Conservation (phyloP, 441 rosid species). For the Cnidoscolus chayamansa region DNA sequence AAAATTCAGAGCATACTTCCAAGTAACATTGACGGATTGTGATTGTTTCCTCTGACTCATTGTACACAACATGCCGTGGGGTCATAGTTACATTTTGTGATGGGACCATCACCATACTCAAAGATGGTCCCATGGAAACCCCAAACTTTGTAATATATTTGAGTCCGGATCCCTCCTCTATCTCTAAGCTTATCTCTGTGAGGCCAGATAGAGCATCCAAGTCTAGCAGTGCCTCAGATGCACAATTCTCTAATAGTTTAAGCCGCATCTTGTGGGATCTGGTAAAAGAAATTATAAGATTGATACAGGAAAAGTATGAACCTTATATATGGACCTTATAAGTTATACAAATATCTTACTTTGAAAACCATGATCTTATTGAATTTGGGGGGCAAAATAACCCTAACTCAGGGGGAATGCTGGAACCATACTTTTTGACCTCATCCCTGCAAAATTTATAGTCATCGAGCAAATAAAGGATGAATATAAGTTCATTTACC, state of each 20-base stretch:
- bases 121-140: conserved; percentile 60
- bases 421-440: conserved; percentile 42
- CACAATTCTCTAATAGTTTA: conserved; percentile 49
- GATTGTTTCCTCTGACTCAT: conserved; percentile 66
- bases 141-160: conserved; percentile 72
- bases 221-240: conserved; percentile 65
- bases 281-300: conserved; percentile 25
- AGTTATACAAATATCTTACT: conserved; percentile 43
- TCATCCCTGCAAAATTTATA: conserved; percentile 58
- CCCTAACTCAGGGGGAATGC: conserved; percentile 67
- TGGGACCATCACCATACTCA: conserved; percentile 50
- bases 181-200: conserved; percentile 74
- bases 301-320: conserved; percentile 17
- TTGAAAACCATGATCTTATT: conserved; percentile 67
- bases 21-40: conserved; percentile 72
- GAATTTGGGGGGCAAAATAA: conserved; percentile 66
- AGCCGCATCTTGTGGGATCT: conserved; percentile 71
- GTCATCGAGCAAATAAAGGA: conserved; percentile 21
- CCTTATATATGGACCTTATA: conserved; percentile 8
- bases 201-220: conserved; percentile 87
- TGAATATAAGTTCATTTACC: conserved; percentile 22
- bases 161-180: conserved; percentile 49
- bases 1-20: conserved; percentile 55
- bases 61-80: conserved; percentile 72
- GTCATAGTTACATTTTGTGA: conserved; percentile 63